A percentile compares a stretch with the other conserved stretches of the same genome.
These are phyloP conservation scores for Scleromitrula shiraiana DNA, from an alignment of 2,329 filamentous ascomycete species.

Conservation along the genomic window DNA sequence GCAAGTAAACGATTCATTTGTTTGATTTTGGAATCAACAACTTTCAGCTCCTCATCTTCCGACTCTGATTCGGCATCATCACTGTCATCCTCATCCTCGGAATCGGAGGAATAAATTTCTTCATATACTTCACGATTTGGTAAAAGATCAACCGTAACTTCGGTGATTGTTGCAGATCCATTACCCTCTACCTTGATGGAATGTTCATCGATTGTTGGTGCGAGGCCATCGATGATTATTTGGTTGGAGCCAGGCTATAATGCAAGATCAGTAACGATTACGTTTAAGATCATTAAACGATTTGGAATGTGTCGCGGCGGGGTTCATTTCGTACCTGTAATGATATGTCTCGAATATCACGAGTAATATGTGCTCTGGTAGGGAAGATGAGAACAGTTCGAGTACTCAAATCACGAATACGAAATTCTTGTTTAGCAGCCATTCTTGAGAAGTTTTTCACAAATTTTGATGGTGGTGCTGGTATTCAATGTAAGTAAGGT, in stretches of 20 bases:
- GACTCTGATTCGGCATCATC: conserved; percentile 26
- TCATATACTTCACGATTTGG: conserved; percentile 40
- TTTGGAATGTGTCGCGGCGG: neutral
- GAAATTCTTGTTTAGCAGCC: conserved; percentile 38
- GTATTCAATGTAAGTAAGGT: too few species aligned
- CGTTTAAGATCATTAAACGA: neutral
- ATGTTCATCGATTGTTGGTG: conserved; percentile 44
- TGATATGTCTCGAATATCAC: conserved; percentile 48
- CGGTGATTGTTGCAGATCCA: conserved; percentile 50
- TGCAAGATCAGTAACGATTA: neutral
- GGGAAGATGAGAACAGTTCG: conserved; percentile 58
- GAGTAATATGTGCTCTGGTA: conserved; percentile 49
- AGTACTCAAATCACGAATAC: conserved; percentile 48
- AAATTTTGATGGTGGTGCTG: too few species aligned
- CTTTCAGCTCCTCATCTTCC: conserved; percentile 22
- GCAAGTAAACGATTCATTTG: conserved; percentile 16
- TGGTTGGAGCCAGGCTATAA: conserved; percentile 44
- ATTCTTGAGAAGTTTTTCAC: neutral
- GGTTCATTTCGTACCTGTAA: conserved; percentile 28
- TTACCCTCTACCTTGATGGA: conserved; percentile 53
- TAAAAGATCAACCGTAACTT: conserved; percentile 53
- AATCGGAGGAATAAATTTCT: conserved; percentile 30
- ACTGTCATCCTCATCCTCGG: conserved; percentile 28
- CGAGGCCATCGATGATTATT: conserved; percentile 46
- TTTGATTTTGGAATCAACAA: conserved; percentile 19